Percentiles rank a stretch among this genome's conserved stretches.
phyloP scores from a whole-genome alignment of 202 grass and related monocot genomes.

The Musa balbisiana region DNA sequence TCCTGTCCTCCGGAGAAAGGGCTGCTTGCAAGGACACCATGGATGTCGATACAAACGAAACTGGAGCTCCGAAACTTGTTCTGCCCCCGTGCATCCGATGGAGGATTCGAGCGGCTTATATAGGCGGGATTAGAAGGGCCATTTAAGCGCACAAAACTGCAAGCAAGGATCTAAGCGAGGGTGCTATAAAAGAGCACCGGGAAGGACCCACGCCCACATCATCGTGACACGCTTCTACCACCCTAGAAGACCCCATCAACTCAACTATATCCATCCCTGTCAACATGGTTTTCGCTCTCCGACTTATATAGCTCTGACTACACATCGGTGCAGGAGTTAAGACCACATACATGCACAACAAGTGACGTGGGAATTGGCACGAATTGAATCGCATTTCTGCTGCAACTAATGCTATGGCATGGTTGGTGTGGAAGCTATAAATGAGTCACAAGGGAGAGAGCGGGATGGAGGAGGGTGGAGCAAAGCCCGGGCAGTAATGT shows the following conservation, averaged over 20 bases:
- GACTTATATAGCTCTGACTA: too few relatives aligned
- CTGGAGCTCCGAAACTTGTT: neutral
- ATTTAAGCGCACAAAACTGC: neutral
- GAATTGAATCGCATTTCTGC: too few relatives aligned
- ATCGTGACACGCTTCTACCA: too few relatives aligned
- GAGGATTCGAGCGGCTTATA: neutral
- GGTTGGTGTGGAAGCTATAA: too few relatives aligned
- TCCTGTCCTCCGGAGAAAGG: conserved; percentile 46
- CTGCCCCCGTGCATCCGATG: neutral
- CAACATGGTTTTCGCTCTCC: too few relatives aligned
- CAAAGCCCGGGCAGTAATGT: neutral
- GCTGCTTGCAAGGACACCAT: conserved; percentile 88
- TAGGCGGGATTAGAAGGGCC: neutral
- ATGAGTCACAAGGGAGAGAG: neutral
- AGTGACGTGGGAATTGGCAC: too few relatives aligned
- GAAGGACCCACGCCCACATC: too few relatives aligned
- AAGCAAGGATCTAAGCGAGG: neutral
- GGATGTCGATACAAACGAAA: neutral
- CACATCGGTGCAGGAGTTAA: too few relatives aligned
- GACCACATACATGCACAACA: too few relatives aligned
- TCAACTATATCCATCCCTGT: too few relatives aligned
- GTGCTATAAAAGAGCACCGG: too few relatives aligned
- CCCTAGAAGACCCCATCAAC: too few relatives aligned
- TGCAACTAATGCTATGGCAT: neutral
- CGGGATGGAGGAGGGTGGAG: neutral